Conservation (phyloP, 2,329 filamentous ascomycete genomes). For the Xylaria sp. region DNA sequence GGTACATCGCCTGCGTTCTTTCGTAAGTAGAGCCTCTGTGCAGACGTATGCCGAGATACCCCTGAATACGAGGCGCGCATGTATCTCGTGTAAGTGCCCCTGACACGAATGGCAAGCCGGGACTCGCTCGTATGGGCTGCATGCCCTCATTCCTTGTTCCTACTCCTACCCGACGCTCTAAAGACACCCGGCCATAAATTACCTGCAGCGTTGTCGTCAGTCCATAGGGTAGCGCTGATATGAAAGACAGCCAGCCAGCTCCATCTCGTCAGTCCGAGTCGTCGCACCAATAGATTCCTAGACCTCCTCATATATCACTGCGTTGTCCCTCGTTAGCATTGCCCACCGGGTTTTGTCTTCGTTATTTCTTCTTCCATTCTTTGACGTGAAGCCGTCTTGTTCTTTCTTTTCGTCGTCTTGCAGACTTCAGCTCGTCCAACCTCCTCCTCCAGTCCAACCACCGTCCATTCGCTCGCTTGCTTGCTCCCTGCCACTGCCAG, state of each 20-base stretch:
- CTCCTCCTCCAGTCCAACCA: neutral
- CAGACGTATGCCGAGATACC: neutral
- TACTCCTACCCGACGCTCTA: too few relatives aligned
- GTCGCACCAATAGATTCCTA: neutral
- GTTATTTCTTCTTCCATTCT: neutral
- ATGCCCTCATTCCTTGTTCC: neutral
- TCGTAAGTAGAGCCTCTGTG: neutral
- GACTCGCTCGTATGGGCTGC: neutral
- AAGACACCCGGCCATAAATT: neutral
- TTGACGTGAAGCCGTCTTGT: neutral
- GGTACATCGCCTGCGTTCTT: neutral
- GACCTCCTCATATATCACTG: neutral
- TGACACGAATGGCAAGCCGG: neutral
- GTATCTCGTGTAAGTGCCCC: neutral
- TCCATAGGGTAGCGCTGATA: neutral
- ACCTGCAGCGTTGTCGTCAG: neutral
- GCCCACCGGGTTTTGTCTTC: neutral
- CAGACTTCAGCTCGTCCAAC: neutral
- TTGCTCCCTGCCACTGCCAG: neutral
- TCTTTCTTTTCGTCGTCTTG: neutral
- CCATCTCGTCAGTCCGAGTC: neutral
- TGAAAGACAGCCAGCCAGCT: neutral
- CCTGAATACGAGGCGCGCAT: neutral
- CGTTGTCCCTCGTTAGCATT: neutral
- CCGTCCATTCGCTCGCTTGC: neutral